Evolutionary conservation across 2,329 filamentous ascomycete species (phyloP).

Genomic region (Aquanectria penicillioides): DNA sequence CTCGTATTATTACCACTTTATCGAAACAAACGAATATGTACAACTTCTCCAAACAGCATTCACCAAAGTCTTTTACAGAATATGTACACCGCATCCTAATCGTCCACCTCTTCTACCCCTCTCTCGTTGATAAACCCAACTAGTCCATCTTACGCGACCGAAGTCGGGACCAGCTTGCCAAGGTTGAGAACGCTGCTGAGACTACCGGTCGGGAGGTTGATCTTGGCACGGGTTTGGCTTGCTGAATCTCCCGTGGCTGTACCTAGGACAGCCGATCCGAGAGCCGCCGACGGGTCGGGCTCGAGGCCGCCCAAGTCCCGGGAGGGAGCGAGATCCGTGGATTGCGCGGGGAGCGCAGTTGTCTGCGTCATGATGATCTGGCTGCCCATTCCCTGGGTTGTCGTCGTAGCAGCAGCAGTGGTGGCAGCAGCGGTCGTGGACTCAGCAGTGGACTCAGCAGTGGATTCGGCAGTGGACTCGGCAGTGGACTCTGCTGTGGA

Average conservation of each 20-base stretch:
- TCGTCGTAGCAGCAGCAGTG: slow-evolving; percentile 30
- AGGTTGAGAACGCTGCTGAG: slow-evolving; percentile 56
- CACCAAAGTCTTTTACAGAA: neutral
- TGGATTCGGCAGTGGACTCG: too few species aligned
- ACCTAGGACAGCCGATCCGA: neutral
- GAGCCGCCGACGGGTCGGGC: slow-evolving; percentile 24
- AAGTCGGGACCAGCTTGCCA: slow-evolving; percentile 49
- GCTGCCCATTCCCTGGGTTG: slow-evolving; percentile 9
- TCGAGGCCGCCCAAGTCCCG: slow-evolving; percentile 37
- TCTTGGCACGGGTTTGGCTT: slow-evolving; percentile 28
- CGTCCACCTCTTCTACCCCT: slow-evolving; percentile 8
- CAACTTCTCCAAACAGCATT: slow-evolving; percentile 17
- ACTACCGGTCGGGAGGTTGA: slow-evolving; percentile 53
- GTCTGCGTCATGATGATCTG: slow-evolving; percentile 35
- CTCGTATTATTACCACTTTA: slow-evolving; percentile 29
- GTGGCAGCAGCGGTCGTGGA: too few species aligned
- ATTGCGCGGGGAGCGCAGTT: slow-evolving; percentile 2
- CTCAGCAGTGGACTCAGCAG: too few species aligned
- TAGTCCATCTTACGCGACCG: slow-evolving; percentile 1
- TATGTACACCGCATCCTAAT: neutral
- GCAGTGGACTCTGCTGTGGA: too few species aligned
- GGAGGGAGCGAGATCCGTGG: slow-evolving; percentile 24
- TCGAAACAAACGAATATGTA: slow-evolving; percentile 19
- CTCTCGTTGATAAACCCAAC: neutral
- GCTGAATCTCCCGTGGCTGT: slow-evolving; percentile 25